Evolutionary conservation across 768 basidiomycete genomes (phyloP), one percentile per base, ranked within the genome.

Genomic region (Termitomyces sp.): DNA sequence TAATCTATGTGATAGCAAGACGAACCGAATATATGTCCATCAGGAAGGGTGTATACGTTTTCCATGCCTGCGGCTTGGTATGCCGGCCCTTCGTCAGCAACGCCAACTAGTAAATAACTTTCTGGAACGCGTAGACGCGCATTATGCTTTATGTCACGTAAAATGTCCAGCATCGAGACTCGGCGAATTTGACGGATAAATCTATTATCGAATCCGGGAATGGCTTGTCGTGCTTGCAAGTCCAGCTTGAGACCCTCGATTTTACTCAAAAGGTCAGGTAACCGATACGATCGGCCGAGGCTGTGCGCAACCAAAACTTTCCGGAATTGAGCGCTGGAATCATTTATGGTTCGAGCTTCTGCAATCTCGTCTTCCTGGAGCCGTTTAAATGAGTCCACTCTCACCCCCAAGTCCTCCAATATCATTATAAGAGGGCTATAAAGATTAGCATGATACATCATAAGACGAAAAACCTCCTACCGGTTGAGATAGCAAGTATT

Each of bases 1-100:
- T 10, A 28, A n/a, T 20, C n/a, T 20, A 53, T 43, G 18, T 12
- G 13, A 32, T n/a, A 54, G 6, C 6, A 32, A 14, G 41, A 66
- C 78, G 48, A 63, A 88, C 90, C 89, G 61, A 84, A 93, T 3
- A 93, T 85, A 62, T 88, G 74, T 1, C 81, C 83, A 60, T 79
- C 77, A 5, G 71, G 69, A 14, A 93, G 71, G 36, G 68, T 74
- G 66, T 77, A 87, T 2, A 88, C 80, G 61, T 87, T 78, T 40
- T 79, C 66, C 55, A 72, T 66, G 1, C 85, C 85, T n/a, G 69
- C 72, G 8, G 68, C 61, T 46, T 67, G 68, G 61, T 90, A 89
- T 0, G 85, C 82, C 0, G 86, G 83, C 0, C 90, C 90, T 71
- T 93, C 90, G 64, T 95, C 93, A 3, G 90, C 88, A 9, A 94